Evolutionary conservation across 2,329 filamentous ascomycete genomes (phyloP).

Genomic region (Fusarium sp.): DNA sequence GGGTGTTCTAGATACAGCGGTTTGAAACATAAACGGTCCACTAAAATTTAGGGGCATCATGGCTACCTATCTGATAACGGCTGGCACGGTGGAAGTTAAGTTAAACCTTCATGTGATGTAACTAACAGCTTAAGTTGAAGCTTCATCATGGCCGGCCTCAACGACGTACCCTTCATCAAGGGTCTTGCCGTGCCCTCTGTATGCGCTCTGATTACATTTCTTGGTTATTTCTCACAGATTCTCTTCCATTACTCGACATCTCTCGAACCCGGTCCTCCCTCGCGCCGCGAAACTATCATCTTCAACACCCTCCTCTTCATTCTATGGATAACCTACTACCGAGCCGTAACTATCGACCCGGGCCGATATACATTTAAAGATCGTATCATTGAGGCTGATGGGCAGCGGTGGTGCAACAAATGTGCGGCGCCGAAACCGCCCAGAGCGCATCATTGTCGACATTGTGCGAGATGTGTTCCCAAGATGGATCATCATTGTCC

Average conservation of each 20-base stretch:
- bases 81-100: neutral
- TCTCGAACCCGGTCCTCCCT: constrained; percentile 71
- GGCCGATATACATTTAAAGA: constrained; percentile 65
- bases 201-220: constrained; percentile 73
- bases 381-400: constrained; percentile 51
- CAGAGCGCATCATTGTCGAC: constrained; percentile 83
- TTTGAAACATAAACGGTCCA: constrained; percentile 7
- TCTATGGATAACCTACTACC: constrained; percentile 78
- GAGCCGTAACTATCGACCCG: constrained; percentile 68
- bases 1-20: constrained; percentile 9
- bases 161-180: constrained; percentile 59
- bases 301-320: constrained; percentile 76
- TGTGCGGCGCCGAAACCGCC: constrained; percentile 81
- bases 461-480: constrained; percentile 79
- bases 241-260: constrained; percentile 69
- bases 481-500: constrained; percentile 91
- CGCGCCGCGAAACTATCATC: constrained; percentile 65
- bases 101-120: constrained; percentile 26
- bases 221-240: constrained; percentile 79
- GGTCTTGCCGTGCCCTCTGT: constrained; percentile 76
- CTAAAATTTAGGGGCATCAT: constrained; percentile 9
- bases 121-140: constrained; percentile 10
- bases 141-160: constrained; percentile 57
- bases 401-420: constrained; percentile 76
- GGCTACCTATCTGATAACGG: constrained; percentile 12